phyloP scores from a whole-genome alignment of 176 grass and related monocot species.

The Cenchrus purpureus region DNA sequence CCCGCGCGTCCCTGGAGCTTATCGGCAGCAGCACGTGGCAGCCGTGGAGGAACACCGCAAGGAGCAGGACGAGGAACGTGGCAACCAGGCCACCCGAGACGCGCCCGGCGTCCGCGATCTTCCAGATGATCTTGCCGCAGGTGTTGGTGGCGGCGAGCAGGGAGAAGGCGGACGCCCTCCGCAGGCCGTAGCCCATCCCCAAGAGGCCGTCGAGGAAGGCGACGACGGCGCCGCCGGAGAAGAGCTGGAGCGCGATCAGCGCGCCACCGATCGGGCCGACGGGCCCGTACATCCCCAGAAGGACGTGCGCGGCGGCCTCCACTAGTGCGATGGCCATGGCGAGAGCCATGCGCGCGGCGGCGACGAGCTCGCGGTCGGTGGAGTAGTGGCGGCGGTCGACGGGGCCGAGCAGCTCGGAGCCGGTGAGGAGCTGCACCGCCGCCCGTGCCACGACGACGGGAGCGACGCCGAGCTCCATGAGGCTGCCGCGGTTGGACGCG shows the following conservation, averaged over 20 bases:
- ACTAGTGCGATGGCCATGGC: neutral
- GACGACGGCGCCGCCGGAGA: neutral
- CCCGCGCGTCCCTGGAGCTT: too few species aligned
- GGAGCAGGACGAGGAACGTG: too few species aligned
- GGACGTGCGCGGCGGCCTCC: neutral
- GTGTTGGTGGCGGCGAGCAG: too few species aligned
- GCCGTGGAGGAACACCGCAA: too few species aligned
- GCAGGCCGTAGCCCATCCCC: too few species aligned
- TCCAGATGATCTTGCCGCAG: too few species aligned
- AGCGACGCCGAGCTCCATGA: conserved; percentile 1
- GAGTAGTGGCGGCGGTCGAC: neutral
- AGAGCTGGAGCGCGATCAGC: neutral
- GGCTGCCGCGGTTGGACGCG: neutral
- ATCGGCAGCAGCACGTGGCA: too few species aligned
- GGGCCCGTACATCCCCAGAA: neutral
- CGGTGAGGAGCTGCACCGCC: neutral
- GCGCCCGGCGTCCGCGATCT: too few species aligned
- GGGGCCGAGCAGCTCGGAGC: neutral
- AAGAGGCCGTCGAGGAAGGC: neutral
- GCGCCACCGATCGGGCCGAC: neutral
- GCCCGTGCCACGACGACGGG: neutral
- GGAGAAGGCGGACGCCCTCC: too few species aligned
- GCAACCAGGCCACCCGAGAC: too few species aligned
- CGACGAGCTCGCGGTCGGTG: neutral
- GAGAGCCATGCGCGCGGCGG: neutral